phyloP scores from a whole-genome alignment of 2,329 filamentous ascomycete genomes.

The Pseudopyricularia javanii region DNA sequence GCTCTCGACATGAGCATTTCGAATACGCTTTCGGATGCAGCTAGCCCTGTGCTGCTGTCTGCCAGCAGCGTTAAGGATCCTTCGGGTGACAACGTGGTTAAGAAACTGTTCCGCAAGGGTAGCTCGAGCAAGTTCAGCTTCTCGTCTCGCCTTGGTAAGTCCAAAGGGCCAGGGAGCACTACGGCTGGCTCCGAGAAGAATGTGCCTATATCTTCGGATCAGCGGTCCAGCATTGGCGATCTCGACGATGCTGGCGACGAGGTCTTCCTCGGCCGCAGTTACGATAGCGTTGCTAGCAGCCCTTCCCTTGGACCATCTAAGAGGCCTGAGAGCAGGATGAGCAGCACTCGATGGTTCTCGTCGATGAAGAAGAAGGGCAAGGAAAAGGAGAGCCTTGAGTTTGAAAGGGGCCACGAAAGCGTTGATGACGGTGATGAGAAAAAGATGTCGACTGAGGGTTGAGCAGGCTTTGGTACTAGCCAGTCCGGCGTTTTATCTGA shows the following conservation, averaged over 20 bases:
- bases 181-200: constrained; percentile 40
- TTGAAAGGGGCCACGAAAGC: constrained; percentile 25
- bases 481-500: neutral
- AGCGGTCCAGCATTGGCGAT: constrained; percentile 47
- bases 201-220: constrained; percentile 24
- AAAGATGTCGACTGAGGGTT: neutral
- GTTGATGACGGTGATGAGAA: neutral
- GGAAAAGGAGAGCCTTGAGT: constrained; percentile 43
- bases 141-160: constrained; percentile 34
- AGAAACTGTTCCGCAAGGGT: constrained; percentile 56
- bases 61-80: constrained; percentile 28
- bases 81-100: constrained; percentile 38
- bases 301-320: constrained; percentile 40
- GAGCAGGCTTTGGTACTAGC: neutral
- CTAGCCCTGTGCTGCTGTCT: constrained; percentile 22
- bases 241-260: constrained; percentile 36
- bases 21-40: constrained; percentile 42
- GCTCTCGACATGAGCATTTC: constrained; percentile 42
- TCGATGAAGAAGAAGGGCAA: constrained; percentile 49
- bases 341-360: constrained; percentile 25
- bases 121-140: constrained; percentile 55
- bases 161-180: constrained; percentile 43
- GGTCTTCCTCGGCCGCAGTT: constrained; percentile 31
- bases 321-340: constrained; percentile 4
- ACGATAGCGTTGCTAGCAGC: constrained; percentile 44